Base-by-base conservation (phyloP, 331 rosid species). In the Erythrophleum ivorense region DNA sequence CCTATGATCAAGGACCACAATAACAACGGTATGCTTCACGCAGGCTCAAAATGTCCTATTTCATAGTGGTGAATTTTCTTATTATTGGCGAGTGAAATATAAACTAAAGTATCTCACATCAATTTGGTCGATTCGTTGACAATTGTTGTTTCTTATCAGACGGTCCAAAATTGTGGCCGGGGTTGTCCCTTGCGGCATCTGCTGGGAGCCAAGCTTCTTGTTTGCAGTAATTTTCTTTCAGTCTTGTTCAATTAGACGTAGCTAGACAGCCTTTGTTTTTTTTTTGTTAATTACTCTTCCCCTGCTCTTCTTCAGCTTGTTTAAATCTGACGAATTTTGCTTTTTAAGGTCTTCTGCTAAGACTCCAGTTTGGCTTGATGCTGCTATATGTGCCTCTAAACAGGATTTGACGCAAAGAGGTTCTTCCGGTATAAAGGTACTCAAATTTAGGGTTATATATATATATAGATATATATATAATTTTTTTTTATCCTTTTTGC, bases 111-210 rank as follows among this genome's bases (percentile, higher is more conserved):
- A 46, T 77, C 65, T 69, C 64, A 15, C 66, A 14, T 63, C 62
- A 75, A 41, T 67, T 19, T 71, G 80, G 7, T 15, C 78, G n/a
- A 80, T 66, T 58, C 55, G 66, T 81, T 2, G 38, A 55, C 40
- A 16, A 66, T 18, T 15, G 48, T 81, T 73, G 70, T 73, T 18
- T 77, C 82, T 70, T 54, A 55, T 38, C 79, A 55, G 79, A 85
- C 84, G 90, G 87, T 85, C 85, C 86, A 81, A 83, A 78, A 82
- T 83, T 87, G 86, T 91, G 92, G 97, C 91, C 97, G 62, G 91
- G 87, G 80, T 85, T 89, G 86, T 82, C 91, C 63, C 84, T 85
- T 41, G 81, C 52, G 43, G 76, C 72, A 46, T 80, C 86, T 78
- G 60, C 85, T 41, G 78, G 82, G 80, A 81, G 57, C 21, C 73